Evolutionary conservation across 495 filamentous ascomycete species (phyloP).

Genomic region (Elaphomyces granulatus): DNA sequence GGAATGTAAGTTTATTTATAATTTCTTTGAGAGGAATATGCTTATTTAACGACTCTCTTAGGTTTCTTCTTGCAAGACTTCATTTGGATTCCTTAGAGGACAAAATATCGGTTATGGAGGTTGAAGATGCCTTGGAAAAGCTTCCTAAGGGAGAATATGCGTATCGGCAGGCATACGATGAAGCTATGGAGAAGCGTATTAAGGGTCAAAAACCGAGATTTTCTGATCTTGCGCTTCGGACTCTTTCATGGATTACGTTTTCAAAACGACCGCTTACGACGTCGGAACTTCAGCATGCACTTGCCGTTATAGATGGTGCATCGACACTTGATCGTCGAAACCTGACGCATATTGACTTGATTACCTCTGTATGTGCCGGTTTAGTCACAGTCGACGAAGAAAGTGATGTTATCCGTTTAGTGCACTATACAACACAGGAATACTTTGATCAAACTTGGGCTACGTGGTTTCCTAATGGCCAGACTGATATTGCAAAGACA

Average conservation of each 20-base stretch:
- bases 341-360: conserved; percentile 11
- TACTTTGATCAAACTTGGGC: conserved; percentile 18
- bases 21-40: not conserved
- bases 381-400: conserved; percentile 22
- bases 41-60: conserved; percentile 7
- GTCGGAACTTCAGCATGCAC: conserved; percentile 21
- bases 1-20: conserved; percentile 11
- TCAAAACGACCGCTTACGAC: conserved; percentile 6
- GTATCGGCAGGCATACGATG: conserved; percentile 17
- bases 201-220: conserved; percentile 15
- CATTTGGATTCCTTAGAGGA: conserved; percentile 17
- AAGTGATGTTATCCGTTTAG: conserved; percentile 15
- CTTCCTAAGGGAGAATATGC: conserved; percentile 10
- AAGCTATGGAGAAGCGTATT: conserved; percentile 26
- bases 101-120: conserved; percentile 15
- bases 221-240: conserved; percentile 14
- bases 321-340: conserved; percentile 13
- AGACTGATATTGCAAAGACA: conserved; percentile 12
- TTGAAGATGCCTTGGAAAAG: conserved; percentile 15
- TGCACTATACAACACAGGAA: conserved; percentile 20
- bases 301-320: conserved; percentile 15
- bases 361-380: conserved; percentile 20
- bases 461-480: conserved; percentile 13
- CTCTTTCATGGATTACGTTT: conserved; percentile 19
- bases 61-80: conserved; percentile 25